Evolutionary conservation across 1,284 basidiomycete species (phyloP).

Genomic region (Ceratobasidium sp.): DNA sequence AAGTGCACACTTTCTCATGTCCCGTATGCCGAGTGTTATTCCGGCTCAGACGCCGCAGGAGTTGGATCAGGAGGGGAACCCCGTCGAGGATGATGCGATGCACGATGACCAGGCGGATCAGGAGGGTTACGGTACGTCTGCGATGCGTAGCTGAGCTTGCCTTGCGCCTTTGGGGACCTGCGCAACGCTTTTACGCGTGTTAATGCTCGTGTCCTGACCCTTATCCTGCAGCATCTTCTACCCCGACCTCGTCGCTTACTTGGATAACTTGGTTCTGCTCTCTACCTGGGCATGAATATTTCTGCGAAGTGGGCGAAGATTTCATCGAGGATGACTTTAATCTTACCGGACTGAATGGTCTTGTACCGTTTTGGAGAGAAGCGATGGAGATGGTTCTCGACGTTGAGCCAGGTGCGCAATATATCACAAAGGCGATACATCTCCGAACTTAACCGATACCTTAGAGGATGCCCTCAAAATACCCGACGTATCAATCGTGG

Average conservation of each 20-base stretch:
- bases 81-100: slow-evolving; percentile 50
- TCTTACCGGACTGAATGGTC: slow-evolving; percentile 92
- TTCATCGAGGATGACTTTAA: slow-evolving; percentile 99
- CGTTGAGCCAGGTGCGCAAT: slow-evolving; percentile 90
- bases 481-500: slow-evolving; percentile 96
- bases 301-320: slow-evolving; percentile 97
- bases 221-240: slow-evolving; percentile 49
- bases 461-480: slow-evolving; percentile 95
- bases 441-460: slow-evolving; percentile 43
- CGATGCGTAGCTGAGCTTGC: not conserved
- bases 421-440: slow-evolving; percentile 1
- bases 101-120: slow-evolving; percentile 49
- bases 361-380: slow-evolving; percentile 99
- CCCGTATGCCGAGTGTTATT: slow-evolving; percentile 38
- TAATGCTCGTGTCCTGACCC: slow-evolving; percentile 17
- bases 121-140: slow-evolving; percentile 49
- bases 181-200: not conserved
- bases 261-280: slow-evolving; percentile 99
- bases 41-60: slow-evolving; percentile 44
- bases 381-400: slow-evolving; percentile 99
- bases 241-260: slow-evolving; percentile 67
- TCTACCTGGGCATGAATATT: slow-evolving; percentile 98
- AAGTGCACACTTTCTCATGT: slow-evolving; percentile 10
- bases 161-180: not conserved
- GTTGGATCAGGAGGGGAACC: slow-evolving; percentile 48